Evolutionary conservation across 2,329 filamentous ascomycete genomes (phyloP).

Genomic region (Phaeoacremonium minimum): DNA sequence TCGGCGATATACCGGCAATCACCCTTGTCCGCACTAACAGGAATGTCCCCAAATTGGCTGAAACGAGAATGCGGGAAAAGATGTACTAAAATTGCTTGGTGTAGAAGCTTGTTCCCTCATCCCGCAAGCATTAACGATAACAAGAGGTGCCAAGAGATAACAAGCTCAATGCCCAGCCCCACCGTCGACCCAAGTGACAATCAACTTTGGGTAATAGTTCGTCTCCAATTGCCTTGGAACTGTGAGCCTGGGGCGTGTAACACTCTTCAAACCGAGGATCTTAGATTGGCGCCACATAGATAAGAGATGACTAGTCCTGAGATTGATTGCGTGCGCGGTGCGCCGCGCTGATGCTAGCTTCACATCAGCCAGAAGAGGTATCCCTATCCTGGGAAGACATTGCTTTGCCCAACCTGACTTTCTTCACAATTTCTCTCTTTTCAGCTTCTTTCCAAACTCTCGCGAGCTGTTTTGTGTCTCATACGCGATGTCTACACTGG

Average conservation of each 20-base stretch:
- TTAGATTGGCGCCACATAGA: not conserved
- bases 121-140: not conserved
- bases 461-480: not conserved
- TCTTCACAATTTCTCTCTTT: not conserved
- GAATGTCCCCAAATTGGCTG: too few species aligned
- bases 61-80: too few species aligned
- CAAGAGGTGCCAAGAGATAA: not conserved
- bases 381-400: not conserved
- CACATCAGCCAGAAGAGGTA: not conserved
- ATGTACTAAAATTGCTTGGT: too few species aligned
- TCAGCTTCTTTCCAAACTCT: not conserved
- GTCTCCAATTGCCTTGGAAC: too few species aligned
- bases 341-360: not conserved
- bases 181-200: too few species aligned
- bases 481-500: not conserved
- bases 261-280: not conserved
- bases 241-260: not conserved
- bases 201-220: too few species aligned
- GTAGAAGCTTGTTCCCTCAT: too few species aligned
- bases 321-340: not conserved
- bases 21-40: too few species aligned
- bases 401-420: not conserved
- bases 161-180: not conserved
- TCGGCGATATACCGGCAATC: too few species aligned
- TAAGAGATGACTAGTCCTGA: not conserved